A percentile compares a stretch with the other conserved stretches of the same genome.
phyloP scores from a whole-genome alignment of 148 eudicot species.

The Drosera capensis region DNA sequence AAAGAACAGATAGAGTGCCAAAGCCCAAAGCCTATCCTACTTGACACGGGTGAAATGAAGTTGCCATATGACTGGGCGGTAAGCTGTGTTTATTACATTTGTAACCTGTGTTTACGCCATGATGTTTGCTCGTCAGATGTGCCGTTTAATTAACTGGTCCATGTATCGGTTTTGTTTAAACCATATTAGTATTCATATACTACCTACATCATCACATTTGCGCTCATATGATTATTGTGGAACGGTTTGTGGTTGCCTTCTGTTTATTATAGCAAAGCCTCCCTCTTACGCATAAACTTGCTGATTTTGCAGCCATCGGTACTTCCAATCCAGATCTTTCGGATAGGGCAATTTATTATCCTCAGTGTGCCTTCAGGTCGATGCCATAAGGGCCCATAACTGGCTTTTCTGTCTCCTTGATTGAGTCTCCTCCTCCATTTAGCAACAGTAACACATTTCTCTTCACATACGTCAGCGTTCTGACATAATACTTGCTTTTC shows the following conservation, averaged over 20 bases:
- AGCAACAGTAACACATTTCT: not conserved
- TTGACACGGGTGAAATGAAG: constrained; percentile 95
- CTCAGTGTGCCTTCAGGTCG: constrained; percentile 96
- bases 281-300: not conserved
- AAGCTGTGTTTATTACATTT: constrained; percentile 23
- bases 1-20: constrained; percentile 69
- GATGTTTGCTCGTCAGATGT: too few species aligned
- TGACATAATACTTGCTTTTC: not conserved
- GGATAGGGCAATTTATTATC: constrained; percentile 80
- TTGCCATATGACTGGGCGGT: constrained; percentile 96
- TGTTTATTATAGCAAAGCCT: not conserved
- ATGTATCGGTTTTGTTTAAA: too few species aligned
- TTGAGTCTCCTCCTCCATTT: not conserved
- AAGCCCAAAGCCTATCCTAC: constrained; percentile 67
- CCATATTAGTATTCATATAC: too few species aligned
- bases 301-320: constrained; percentile 68
- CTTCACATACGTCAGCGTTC: not conserved
- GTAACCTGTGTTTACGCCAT: too few species aligned
- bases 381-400: too few species aligned
- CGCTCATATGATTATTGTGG: not conserved
- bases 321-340: constrained; percentile 82
- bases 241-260: not conserved
- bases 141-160: too few species aligned
- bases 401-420: constrained; percentile 4
- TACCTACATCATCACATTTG: not conserved